Evolutionary conservation across 106 monocot genomes (phyloP), one percentile per base, ranked within the genome.

Genomic region (Allium cepa): DNA sequence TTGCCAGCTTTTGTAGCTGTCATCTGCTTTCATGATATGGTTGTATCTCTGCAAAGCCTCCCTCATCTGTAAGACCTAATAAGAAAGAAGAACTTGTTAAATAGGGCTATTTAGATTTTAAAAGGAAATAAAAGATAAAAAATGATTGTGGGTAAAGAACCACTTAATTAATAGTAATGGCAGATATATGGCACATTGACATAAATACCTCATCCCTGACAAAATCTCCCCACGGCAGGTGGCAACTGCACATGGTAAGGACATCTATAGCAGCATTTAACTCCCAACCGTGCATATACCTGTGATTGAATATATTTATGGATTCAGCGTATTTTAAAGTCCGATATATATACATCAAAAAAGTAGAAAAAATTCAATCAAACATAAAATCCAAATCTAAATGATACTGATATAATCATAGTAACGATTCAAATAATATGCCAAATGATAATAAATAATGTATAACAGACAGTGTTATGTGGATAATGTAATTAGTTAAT

Each of bases 221-320:
- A 47, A 72, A 85, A 78, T 85, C 85, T 67, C 57, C 70, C 66
- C 65, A 81, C 66, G 83, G 73, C 58, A 95, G 70, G 72, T 96
- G 95, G 71, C 91, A 95, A 75, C 71, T 78, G 56, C 91, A 91
- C 95, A 96, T 91, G 47, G 81, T 88, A 52, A 96, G 86, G 71
- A 96, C 95, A 71, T 96, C 83, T 57, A 84, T 77, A 73, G 88
- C 85, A 78, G 80, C 83, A 88, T 83, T 79, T 49, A 91, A 76
- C 59, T 91, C 87, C 95, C 95, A 95, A n/a, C 68, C 67, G 28
- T 73, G 81, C 64, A 95, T 71, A 71, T 88, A 83, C 74, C 87
- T 95, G 69, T 66, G 83, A 71, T 45, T 50, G n/a, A 62, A 65
- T 22, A 22, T 22, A 22, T 22, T 22, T 22, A 22, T 22, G 22